Evolutionary conservation across 2,329 filamentous ascomycete species (phyloP), one percentile per base, ranked within the genome.

Genomic region (Microdochium paspali): DNA sequence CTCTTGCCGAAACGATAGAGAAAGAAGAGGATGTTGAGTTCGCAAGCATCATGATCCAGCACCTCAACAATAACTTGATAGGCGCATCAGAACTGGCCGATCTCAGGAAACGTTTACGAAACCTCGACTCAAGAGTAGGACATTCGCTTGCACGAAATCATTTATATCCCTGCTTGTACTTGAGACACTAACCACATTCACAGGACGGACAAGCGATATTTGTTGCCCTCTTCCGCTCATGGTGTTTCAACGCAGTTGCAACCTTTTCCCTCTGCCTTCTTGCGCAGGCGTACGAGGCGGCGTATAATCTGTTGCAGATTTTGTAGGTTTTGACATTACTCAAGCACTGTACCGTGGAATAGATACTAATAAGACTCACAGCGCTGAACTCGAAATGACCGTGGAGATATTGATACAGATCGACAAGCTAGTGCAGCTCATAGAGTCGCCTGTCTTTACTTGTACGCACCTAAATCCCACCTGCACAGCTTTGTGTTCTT

Each of bases 351-450:
- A 44, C 31, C 10, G 12, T 10, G 13, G 49, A 49, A 25, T 51
- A 58, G 50, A 10, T 12, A 63, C 39, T 26, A 44, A 52, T 46
- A 39, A 28, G 12, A 21, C 13, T 40, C n/a, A 10, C 53, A 95
- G 89, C 66, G 93, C 89, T 50, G 93, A 98, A 59, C 74, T 98
- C 44, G 93, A 98, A 64, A 97, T 98, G 89, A 97, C 91, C 0
- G 93, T 98, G 56, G 95, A 95, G 58, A 95, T 96, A 67, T 79
- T 98, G 47, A 98, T 98, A 40, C 94, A 98, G 64, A 96, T 98
- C 56, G 93, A 98, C 66, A 98, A 98, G 65, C 77, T 98, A 15
- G 93, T 98, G 12, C 93, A 98, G 64, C 76, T 98, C 15, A 82
- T 98, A 32, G 93, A 98, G 64, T 97, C 90, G 0, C 93, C 93